A percentile compares a stretch with the other conserved stretches of the same genome.
These are phyloP conservation scores for Coprinopsis sp. DNA, from an alignment of 768 basidiomycete genomes.

Conservation along the genomic window DNA sequence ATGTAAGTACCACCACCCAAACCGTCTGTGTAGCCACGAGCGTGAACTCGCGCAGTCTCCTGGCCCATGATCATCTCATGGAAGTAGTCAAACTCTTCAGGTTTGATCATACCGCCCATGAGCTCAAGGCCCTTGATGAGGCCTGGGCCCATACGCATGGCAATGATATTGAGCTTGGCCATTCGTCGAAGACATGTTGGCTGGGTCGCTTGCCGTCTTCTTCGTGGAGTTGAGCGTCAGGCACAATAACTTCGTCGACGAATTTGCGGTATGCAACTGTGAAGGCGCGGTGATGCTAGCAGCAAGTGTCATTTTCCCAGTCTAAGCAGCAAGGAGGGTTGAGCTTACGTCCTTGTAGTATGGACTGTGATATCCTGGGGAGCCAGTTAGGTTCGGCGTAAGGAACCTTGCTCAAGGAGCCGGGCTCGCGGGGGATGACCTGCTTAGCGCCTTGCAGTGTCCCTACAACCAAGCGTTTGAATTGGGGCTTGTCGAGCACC, in stretches of 20 bases:
- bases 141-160: slow-evolving; percentile 85
- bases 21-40: slow-evolving; percentile 77
- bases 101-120: slow-evolving; percentile 68
- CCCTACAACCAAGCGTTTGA: slow-evolving; percentile 68
- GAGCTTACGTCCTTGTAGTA: slow-evolving; percentile 64
- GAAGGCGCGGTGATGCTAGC: slow-evolving; percentile 51
- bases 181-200: slow-evolving; percentile 68
- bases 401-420: slow-evolving; percentile 70
- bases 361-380: slow-evolving; percentile 61
- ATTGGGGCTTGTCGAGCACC: slow-evolving; percentile 72
- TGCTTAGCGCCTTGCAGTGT: slow-evolving; percentile 56
- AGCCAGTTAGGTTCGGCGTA: slow-evolving; percentile 90
- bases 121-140: slow-evolving; percentile 73
- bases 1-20: slow-evolving; percentile 45
- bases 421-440: slow-evolving; percentile 45
- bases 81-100: slow-evolving; percentile 83
- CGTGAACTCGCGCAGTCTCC: slow-evolving; percentile 65
- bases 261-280: slow-evolving; percentile 63
- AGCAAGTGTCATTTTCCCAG: slow-evolving; percentile 13
- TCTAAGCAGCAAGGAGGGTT: slow-evolving; percentile 27
- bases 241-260: slow-evolving; percentile 61
- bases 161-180: slow-evolving; percentile 37
- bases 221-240: slow-evolving; percentile 58
- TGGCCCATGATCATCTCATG: slow-evolving; percentile 72
- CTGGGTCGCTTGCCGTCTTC: slow-evolving; percentile 78